Conservation (phyloP, 108 stramenopile species). For the Stephanodiscus triporus region DNA sequence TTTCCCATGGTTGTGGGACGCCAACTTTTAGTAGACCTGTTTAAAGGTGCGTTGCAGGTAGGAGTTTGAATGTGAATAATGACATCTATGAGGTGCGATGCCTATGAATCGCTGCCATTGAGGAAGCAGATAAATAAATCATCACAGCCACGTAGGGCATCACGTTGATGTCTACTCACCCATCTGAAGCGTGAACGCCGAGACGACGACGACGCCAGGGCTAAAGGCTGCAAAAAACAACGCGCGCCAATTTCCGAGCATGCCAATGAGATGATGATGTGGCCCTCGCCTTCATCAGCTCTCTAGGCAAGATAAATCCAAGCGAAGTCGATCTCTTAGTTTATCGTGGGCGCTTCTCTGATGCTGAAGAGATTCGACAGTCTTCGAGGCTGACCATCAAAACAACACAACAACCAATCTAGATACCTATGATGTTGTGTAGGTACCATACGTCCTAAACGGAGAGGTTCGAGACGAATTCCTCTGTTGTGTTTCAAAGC, state of each 20-base stretch:
- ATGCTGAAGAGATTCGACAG: too few relatives aligned
- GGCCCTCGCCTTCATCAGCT: background rate
- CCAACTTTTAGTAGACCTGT: conserved; percentile 93
- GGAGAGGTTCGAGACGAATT: too few relatives aligned
- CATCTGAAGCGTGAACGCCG: conserved; percentile 44
- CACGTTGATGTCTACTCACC: conserved; percentile 21
- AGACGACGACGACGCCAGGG: conserved; percentile 1
- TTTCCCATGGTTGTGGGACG: conserved; percentile 92
- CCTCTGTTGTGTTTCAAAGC: too few relatives aligned
- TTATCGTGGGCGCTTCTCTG: background rate
- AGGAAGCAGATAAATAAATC: background rate
- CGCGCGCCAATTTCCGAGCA: conserved; percentile 1
- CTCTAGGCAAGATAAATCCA: background rate
- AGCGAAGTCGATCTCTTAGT: background rate
- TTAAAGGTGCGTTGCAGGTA: background rate
- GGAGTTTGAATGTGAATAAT: background rate
- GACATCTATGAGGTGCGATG: background rate
- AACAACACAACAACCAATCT: too few relatives aligned
- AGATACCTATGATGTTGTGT: too few relatives aligned
- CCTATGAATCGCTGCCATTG: background rate
- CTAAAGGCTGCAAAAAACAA: background rate
- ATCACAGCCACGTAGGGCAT: background rate
- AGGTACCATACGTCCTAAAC: too few relatives aligned
- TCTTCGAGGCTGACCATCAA: too few relatives aligned
- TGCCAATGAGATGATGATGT: background rate